Conservation (phyloP, 2,329 filamentous ascomycete genomes). For the Diplocarpon mali region DNA sequence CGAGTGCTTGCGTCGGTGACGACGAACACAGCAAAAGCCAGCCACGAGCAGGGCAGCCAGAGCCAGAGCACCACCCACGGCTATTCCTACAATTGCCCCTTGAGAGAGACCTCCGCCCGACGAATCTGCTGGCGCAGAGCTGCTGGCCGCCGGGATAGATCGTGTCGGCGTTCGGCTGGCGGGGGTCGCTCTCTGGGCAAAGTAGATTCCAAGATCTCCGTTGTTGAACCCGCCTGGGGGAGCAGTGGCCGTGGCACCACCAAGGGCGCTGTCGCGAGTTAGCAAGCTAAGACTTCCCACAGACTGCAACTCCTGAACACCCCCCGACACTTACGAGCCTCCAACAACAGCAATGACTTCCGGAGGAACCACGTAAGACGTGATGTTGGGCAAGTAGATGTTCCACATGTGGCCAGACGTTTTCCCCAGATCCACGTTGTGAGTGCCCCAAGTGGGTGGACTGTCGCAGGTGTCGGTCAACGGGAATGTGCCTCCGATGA, state of each 20-base stretch:
- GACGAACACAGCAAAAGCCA: slow-evolving; percentile 27
- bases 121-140: slow-evolving; percentile 20
- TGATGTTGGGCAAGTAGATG: slow-evolving; percentile 37
- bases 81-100: slow-evolving; percentile 35
- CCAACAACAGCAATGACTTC: slow-evolving; percentile 40
- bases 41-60: slow-evolving; percentile 24
- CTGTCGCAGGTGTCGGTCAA: slow-evolving; percentile 39
- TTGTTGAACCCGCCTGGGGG: slow-evolving; percentile 40
- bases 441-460: slow-evolving; percentile 41
- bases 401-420: slow-evolving; percentile 41
- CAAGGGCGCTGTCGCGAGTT: slow-evolving; percentile 28
- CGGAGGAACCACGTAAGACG: slow-evolving; percentile 42
- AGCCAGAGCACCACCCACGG: slow-evolving; percentile 29
- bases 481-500: slow-evolving; percentile 50
- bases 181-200: slow-evolving; percentile 38
- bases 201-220: slow-evolving; percentile 40
- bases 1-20: background rate
- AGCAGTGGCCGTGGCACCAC: slow-evolving; percentile 41
- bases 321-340: slow-evolving; percentile 26
- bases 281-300: background rate
- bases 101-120: slow-evolving; percentile 22
- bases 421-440: slow-evolving; percentile 43
- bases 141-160: slow-evolving; percentile 7
- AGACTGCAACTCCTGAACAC: no score
- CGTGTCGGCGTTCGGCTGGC: slow-evolving; percentile 41